A percentile compares a stretch with the other conserved stretches of the same genome.
These are phyloP conservation scores for Aureobasidium sp. DNA, from an alignment of 2,329 filamentous ascomycete species.

Conservation along the genomic window DNA sequence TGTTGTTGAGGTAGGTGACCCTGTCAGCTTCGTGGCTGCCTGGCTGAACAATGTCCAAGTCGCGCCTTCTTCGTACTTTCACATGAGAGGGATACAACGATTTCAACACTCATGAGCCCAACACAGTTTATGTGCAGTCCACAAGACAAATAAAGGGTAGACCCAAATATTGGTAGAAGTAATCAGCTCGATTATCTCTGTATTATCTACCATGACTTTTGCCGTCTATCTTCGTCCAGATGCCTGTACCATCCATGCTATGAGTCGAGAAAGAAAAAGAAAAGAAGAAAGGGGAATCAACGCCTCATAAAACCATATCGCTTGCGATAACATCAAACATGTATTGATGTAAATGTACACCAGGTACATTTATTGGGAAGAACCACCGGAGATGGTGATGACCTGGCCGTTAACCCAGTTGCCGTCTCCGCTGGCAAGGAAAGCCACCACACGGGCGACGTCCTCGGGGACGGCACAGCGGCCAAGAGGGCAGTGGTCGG, in stretches of 20 bases:
- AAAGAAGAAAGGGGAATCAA: not conserved
- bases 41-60: not conserved
- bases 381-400: conserved; percentile 35
- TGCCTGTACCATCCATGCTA: conserved; percentile 10
- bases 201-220: conserved; percentile 6
- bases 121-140: too few relatives aligned
- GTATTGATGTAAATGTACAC: not conserved
- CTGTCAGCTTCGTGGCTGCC: not conserved
- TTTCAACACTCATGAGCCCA: too few relatives aligned
- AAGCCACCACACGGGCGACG: conserved; percentile 31
- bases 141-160: not conserved
- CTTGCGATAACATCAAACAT: not conserved
- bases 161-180: not conserved
- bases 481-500: conserved; percentile 40
- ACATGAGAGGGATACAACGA: too few relatives aligned
- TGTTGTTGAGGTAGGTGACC: not conserved
- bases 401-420: conserved; percentile 35
- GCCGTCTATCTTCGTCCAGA: conserved; percentile 1
- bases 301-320: conserved; percentile 7
- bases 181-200: not conserved
- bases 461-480: conserved; percentile 40
- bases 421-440: conserved; percentile 29
- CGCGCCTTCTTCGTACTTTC: not conserved
- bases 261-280: not conserved
- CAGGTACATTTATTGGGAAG: conserved; percentile 24